Evolutionary conservation across 2,329 filamentous ascomycete species (phyloP), one percentile per base, ranked within the genome.

Genomic region (Dothiorella sarmentorum): DNA sequence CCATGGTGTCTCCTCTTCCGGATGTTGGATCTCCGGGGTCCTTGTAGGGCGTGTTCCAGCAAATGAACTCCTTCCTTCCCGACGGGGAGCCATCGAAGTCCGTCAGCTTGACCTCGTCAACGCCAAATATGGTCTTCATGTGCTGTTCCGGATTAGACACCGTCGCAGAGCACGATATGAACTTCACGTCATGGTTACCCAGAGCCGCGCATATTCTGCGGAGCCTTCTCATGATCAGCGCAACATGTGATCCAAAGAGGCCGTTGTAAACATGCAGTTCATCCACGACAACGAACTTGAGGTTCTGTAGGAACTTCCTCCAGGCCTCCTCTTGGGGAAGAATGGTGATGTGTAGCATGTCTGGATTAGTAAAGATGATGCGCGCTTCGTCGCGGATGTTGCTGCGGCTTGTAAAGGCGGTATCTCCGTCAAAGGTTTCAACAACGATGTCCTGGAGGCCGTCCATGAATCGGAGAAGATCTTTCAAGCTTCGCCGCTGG

Each of bases 251-350:
- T 1, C 94, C 94, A 72, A 99, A 90, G 2, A 97, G 80, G 0
- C 93, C 93, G 66, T 97, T 97, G 74, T 99, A 99, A 55, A 96
- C 94, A 68, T 99, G 94, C 35, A 99, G 76, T 69, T 99, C 94
- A 56, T 81, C 79, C n/a, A 78, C 73, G 7, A 99, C 94, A 0
- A 99, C 92, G 68, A 89, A 97, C 63, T 87, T 89, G 13, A 99
- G 76, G 64, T 96, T 91, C 71, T 90, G 85, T n/a, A 99, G 73
- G 65, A 96, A 97, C 0, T 83, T 84, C 45, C 92, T 83, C 94
- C 94, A 99, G 27, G 83, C 83, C 62, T 91, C 88, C 75, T 99
- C 94, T 67, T 97, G 90, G 0, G 94, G 93, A 3, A 99, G 75
- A 24, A 99, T 95, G 0, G 91, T 95, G 31, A 97, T 85, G 65